Evolutionary conservation across 2,329 filamentous ascomycete species (phyloP), one percentile per base, ranked within the genome.

Genomic region (Xylaria sp.): DNA sequence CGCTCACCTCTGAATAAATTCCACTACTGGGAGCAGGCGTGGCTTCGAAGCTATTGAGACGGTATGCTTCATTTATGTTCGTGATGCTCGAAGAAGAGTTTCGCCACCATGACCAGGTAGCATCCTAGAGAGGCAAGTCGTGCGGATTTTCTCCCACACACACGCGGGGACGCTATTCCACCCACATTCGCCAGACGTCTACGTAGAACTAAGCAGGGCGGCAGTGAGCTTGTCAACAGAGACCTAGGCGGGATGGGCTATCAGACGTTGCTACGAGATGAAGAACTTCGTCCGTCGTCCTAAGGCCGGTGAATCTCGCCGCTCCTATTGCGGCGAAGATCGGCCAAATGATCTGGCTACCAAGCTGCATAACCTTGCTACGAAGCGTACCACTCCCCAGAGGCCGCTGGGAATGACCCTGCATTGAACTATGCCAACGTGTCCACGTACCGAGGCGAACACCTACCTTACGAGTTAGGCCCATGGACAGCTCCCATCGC

Each of bases 321-420:
- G 57, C 51, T 65, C 68, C 65, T 64, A 56, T 72, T 72, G 63
- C 61, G 70, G 70, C 51, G 55, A 72, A 70, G 70, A 72, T 72
- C 70, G 71, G 59, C 71, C 47, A 68, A 69, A 69, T 74, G 73
- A 74, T 71, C 69, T 74, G 65, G 65, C 65, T 70, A 36, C 56
- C 60, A 70, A 68, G 61, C 74, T 78, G 71, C 74, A 76, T 69
- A 72, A 65, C 61, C 61, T 65, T 61, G 57, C 55, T 56, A 48
- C 21, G 63, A 21, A 19, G 58, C 42, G 67, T 59, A 68, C 59
- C 62, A 70, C 36, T 21, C 24, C 54, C 56, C 30, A n/a, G 61
- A 60, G 17, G 54, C 48, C 53, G 45, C 65, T 58, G 65, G 66
- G 65, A 61, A 64, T 67, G 68, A 68, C 70, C 70, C 68, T 72